phyloP scores from a whole-genome alignment of 1,284 basidiomycete species.

The Heterobasidion annosum region DNA sequence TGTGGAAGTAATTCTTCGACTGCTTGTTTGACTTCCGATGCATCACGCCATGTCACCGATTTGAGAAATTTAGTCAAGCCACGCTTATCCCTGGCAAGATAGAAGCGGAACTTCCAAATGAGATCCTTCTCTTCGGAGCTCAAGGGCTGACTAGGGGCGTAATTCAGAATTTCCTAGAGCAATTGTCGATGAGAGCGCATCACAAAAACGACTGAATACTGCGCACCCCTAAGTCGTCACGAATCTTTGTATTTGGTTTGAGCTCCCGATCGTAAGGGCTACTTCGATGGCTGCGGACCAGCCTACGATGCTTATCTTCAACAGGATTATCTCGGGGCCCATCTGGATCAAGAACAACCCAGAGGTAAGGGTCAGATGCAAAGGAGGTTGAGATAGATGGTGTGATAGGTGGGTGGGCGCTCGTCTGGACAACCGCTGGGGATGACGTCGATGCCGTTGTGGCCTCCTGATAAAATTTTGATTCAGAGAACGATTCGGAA shows the following conservation, averaged over 20 bases:
- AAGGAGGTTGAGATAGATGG: conserved; percentile 40
- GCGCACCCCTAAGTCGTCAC: conserved; percentile 86
- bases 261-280: conserved; percentile 93
- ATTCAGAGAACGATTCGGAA: conserved; percentile 2
- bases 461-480: conserved; percentile 7
- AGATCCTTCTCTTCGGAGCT: conserved; percentile 92
- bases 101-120: conserved; percentile 99
- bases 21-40: conserved; percentile 94
- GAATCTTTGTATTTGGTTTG: conserved; percentile 92
- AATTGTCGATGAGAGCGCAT: background rate
- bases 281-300: conserved; percentile 91
- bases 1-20: conserved; percentile 93
- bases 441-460: conserved; percentile 25
- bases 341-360: conserved; percentile 92
- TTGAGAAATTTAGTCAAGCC: conserved; percentile 97
- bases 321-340: conserved; percentile 88
- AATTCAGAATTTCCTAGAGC: conserved; percentile 78
- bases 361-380: conserved; percentile 61
- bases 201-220: background rate
- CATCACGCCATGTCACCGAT: conserved; percentile 95
- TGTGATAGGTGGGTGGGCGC: conserved; percentile 27
- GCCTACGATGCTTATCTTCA: conserved; percentile 92
- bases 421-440: conserved; percentile 25
- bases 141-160: conserved; percentile 83
- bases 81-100: conserved; percentile 82